phyloP scores from a whole-genome alignment of 345 rosid species.

The Salix arbutifolia region DNA sequence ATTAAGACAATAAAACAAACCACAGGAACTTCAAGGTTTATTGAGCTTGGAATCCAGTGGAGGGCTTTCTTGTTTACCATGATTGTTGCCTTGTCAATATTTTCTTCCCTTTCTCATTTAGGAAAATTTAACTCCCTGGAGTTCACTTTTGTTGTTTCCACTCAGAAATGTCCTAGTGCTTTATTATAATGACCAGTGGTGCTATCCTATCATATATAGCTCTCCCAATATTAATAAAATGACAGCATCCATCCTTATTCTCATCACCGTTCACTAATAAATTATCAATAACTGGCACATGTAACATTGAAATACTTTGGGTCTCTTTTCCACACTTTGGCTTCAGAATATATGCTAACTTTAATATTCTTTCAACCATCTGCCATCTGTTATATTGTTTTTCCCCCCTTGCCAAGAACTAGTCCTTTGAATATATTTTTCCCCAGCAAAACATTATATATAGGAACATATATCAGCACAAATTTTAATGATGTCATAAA shows the following conservation, averaged over 20 bases:
- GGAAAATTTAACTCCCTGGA: not conserved
- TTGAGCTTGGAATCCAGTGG: not conserved
- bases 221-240: not conserved
- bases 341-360: not conserved
- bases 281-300: not conserved
- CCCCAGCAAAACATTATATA: not conserved
- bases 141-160: not conserved
- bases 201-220: not conserved
- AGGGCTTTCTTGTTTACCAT: not conserved
- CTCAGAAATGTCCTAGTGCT: not conserved
- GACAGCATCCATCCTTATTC: not conserved
- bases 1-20: not conserved
- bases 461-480: not conserved
- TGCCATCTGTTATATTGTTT: not conserved
- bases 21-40: not conserved
- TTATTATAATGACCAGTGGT: not conserved
- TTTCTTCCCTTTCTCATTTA: not conserved
- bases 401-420: not conserved
- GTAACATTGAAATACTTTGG: not conserved
- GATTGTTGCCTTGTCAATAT: not conserved
- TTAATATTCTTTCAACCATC: not conserved
- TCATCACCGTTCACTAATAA: not conserved
- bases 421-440: not conserved
- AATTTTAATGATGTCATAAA: not conserved
- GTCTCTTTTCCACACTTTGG: not conserved